These are phyloP conservation scores for Lagenidium sp. DNA, from an alignment of 352 stramenopile species.

Conservation along the genomic window DNA sequence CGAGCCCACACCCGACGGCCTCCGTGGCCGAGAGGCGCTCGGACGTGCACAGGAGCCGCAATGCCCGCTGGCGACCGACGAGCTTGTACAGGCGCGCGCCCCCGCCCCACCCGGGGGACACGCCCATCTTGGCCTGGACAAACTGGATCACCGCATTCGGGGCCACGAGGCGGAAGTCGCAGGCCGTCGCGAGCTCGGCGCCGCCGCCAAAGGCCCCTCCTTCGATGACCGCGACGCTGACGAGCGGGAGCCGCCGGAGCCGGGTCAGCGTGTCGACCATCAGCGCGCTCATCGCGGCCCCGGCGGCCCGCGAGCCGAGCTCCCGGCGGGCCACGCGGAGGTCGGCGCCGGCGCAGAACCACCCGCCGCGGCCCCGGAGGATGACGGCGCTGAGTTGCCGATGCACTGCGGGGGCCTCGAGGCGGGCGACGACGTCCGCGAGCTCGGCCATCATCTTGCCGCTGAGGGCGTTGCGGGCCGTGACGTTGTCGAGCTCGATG, in stretches of 20 bases:
- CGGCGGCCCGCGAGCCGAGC: conserved; percentile 54
- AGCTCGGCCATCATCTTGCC: conserved; percentile 88
- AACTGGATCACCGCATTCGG: conserved; percentile 71
- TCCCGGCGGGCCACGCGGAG: conserved; percentile 69
- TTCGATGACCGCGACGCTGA: conserved; percentile 73
- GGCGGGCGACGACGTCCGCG: conserved; percentile 42
- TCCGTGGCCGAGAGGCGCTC: conserved; percentile 35
- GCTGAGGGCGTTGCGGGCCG: conserved; percentile 63
- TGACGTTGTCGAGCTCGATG: conserved; percentile 64
- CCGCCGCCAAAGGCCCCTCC: conserved; percentile 77
- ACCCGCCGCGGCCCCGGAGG: conserved; percentile 37
- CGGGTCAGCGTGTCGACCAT: conserved; percentile 72
- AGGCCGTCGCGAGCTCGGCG: conserved; percentile 73
- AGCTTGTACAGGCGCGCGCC: conserved; percentile 68
- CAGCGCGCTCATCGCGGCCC: conserved; percentile 51
- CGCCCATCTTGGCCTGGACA: conserved; percentile 75
- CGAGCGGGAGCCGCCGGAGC: conserved; percentile 62
- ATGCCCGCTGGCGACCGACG: conserved; percentile 55
- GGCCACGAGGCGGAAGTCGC: conserved; percentile 72
- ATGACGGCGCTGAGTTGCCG: conserved; percentile 53
- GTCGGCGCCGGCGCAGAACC: conserved; percentile 84
- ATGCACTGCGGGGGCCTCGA: conserved; percentile 48
- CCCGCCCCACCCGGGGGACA: conserved; percentile 80
- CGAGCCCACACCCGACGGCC: conserved; percentile 52
- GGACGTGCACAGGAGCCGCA: conserved; percentile 65